Percentiles rank a stretch among this genome's conserved stretches.
phyloP scores from a whole-genome alignment of 1,139 yeast species.

The Pichia sp. region DNA sequence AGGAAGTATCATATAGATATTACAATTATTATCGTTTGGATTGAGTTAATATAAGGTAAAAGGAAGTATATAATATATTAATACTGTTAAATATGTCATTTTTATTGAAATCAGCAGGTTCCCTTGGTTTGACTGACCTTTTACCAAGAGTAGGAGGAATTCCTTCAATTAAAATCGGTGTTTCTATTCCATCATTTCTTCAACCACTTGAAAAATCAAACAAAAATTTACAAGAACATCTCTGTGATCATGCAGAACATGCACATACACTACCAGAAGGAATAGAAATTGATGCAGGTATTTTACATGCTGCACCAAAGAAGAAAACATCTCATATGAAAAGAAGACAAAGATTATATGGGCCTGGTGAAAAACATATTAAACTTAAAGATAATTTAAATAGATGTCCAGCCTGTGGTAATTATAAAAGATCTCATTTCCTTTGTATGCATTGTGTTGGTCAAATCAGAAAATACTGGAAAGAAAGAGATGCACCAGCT shows the following conservation, averaged over 20 bases:
- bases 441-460: slow-evolving; percentile 90
- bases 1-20: too few relatives aligned
- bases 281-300: slow-evolving; percentile 46
- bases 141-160: slow-evolving; percentile 17
- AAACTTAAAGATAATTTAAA: slow-evolving; percentile 70
- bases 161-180: slow-evolving; percentile 18
- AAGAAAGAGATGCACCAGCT: slow-evolving; percentile 35
- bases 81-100: slow-evolving; percentile 9
- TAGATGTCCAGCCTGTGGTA: slow-evolving; percentile 95
- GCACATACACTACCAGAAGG: slow-evolving; percentile 1
- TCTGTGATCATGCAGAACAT: slow-evolving; percentile 18
- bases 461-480: slow-evolving; percentile 73
- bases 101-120: slow-evolving; percentile 12
- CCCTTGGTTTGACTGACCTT: slow-evolving; percentile 14
- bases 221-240: slow-evolving; percentile 14
- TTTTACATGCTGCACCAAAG: slow-evolving; percentile 84
- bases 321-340: slow-evolving; percentile 84
- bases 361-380: slow-evolving; percentile 77
- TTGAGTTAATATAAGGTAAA: too few relatives aligned
- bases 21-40: too few relatives aligned
- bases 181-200: slow-evolving; percentile 17
- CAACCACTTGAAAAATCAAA: slow-evolving; percentile 12
- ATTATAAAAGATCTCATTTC: slow-evolving; percentile 80
- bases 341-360: slow-evolving; percentile 74
- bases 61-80: not conserved